Evolutionary conservation across 2,329 filamentous ascomycete species (phyloP).

Genomic region (Penicillium sp.): DNA sequence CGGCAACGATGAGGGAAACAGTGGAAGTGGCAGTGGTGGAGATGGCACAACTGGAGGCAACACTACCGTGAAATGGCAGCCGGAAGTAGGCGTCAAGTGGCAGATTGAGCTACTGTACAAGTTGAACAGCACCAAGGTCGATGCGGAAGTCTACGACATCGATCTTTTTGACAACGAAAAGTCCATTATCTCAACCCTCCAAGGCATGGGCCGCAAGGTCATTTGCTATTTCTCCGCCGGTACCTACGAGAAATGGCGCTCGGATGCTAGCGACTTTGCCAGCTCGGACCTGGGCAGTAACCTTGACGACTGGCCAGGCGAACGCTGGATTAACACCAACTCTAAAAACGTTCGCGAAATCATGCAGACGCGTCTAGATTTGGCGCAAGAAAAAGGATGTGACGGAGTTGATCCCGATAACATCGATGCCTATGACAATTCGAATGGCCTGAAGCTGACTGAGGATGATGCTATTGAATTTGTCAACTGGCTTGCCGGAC

Average conservation of each 20-base stretch:
- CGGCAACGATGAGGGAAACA: slow-evolving; percentile 23
- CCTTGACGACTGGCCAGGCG: slow-evolving; percentile 67
- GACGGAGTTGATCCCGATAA: slow-evolving; percentile 74
- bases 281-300: slow-evolving; percentile 60
- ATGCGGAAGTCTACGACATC: slow-evolving; percentile 66
- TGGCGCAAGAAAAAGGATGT: slow-evolving; percentile 66
- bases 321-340: slow-evolving; percentile 68
- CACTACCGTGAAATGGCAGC: slow-evolving; percentile 54
- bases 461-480: slow-evolving; percentile 61
- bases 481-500: slow-evolving; percentile 62
- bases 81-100: slow-evolving; percentile 59
- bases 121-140: slow-evolving; percentile 48
- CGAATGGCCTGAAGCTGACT: slow-evolving; percentile 66
- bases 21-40: slow-evolving; percentile 33
- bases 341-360: slow-evolving; percentile 65
- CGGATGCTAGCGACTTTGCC: slow-evolving; percentile 61
- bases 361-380: slow-evolving; percentile 64
- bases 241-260: slow-evolving; percentile 67
- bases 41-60: slow-evolving; percentile 28
- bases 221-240: slow-evolving; percentile 79
- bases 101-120: slow-evolving; percentile 62
- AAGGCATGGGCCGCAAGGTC: slow-evolving; percentile 60
- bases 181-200: slow-evolving; percentile 53
- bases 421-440: slow-evolving; percentile 68
- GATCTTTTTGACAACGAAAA: slow-evolving; percentile 60